These are phyloP conservation scores for Magnusiomyces paraingens DNA, from an alignment of 1,139 yeast species.

Conservation along the genomic window DNA sequence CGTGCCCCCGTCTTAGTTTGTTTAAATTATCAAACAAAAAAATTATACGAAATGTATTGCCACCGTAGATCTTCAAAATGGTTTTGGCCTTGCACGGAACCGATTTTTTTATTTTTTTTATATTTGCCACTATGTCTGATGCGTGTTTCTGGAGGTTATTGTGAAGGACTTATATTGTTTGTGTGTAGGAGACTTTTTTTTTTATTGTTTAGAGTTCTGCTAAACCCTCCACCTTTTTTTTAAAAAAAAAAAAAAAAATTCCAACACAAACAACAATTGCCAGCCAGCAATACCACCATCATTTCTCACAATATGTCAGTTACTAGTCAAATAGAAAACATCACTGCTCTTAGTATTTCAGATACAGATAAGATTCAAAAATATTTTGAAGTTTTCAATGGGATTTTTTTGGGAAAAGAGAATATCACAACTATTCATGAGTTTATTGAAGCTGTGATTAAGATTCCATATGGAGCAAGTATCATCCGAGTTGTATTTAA, in stretches of 20 bases:
- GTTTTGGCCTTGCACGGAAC: too few species aligned
- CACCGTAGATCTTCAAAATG: too few species aligned
- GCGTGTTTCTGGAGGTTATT: too few species aligned
- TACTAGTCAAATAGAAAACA: slow-evolving; percentile 6
- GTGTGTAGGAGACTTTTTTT: not conserved
- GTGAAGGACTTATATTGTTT: not conserved
- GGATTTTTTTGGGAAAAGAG: not conserved
- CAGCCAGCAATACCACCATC: not conserved
- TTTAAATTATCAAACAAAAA: too few species aligned
- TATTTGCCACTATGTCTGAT: too few species aligned
- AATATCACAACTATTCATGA: not conserved
- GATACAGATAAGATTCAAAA: slow-evolving; percentile 8
- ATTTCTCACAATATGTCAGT: slow-evolving; percentile 7
- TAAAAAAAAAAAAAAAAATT: not conserved
- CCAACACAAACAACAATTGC: not conserved
- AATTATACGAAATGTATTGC: too few species aligned
- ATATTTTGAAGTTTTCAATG: slow-evolving; percentile 1
- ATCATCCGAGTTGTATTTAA: slow-evolving; percentile 9
- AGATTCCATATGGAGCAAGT: slow-evolving; percentile 15
- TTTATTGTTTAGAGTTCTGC: not conserved
- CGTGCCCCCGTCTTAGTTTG: too few species aligned
- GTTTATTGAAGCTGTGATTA: slow-evolving; percentile 11
- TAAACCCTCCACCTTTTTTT: not conserved
- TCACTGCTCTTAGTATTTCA: slow-evolving; percentile 9
- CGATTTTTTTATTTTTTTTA: too few species aligned